These are phyloP conservation scores for Hypoxylon sp. DNA, from an alignment of 2,329 filamentous ascomycete genomes.

Conservation along the genomic window DNA sequence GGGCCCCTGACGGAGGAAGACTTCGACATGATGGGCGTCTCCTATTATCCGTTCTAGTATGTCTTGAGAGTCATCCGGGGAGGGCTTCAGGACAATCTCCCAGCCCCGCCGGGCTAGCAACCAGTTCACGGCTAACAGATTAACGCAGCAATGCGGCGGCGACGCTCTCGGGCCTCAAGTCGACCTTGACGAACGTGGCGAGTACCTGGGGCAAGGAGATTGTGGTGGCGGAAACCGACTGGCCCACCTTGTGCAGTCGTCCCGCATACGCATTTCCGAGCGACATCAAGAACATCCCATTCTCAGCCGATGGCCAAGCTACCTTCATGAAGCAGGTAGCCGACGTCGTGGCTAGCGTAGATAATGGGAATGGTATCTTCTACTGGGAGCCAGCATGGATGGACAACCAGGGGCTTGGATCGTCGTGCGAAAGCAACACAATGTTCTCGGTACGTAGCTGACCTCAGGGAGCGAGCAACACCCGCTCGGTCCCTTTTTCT, in stretches of 20 bases:
- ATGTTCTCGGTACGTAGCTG: slow-evolving; percentile 58
- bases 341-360: slow-evolving; percentile 59
- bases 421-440: slow-evolving; percentile 69
- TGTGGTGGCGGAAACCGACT: slow-evolving; percentile 75
- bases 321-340: slow-evolving; percentile 69
- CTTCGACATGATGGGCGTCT: slow-evolving; percentile 76
- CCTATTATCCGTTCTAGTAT: slow-evolving; percentile 76
- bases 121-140: slow-evolving; percentile 8
- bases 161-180: slow-evolving; percentile 64
- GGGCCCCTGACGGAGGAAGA: slow-evolving; percentile 61
- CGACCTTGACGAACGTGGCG: slow-evolving; percentile 65
- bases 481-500: no score
- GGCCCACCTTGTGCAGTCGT: slow-evolving; percentile 69
- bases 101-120: background rate
- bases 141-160: slow-evolving; percentile 56
- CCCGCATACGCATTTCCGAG: slow-evolving; percentile 66
- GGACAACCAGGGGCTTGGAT: slow-evolving; percentile 69
- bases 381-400: slow-evolving; percentile 81
- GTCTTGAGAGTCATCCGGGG: slow-evolving; percentile 15
- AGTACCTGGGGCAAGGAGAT: slow-evolving; percentile 70
- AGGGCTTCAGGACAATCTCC: background rate
- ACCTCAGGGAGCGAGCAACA: background rate
- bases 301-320: slow-evolving; percentile 68
- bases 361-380: slow-evolving; percentile 66
- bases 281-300: slow-evolving; percentile 67